A percentile compares a stretch with the other conserved stretches of the same genome.
Conservation (phyloP, 2,329 filamentous ascomycete species). For the Ascochyta koolunga region DNA sequence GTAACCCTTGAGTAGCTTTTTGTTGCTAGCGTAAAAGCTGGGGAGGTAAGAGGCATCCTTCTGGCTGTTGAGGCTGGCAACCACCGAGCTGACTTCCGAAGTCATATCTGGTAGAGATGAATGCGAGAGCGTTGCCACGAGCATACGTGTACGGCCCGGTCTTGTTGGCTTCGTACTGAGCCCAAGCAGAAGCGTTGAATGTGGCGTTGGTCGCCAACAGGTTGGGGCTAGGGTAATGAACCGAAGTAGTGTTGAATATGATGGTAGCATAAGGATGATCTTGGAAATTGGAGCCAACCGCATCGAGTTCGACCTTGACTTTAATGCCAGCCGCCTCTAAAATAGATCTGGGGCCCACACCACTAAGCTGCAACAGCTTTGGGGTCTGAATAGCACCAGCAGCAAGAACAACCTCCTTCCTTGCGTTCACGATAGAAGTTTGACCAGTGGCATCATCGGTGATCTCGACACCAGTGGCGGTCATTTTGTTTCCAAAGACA, state of each 20-base stretch:
- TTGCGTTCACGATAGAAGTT: constrained; percentile 26
- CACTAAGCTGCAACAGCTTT: constrained; percentile 54
- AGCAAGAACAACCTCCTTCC: constrained; percentile 64
- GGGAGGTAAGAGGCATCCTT: constrained; percentile 31
- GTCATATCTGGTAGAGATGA: constrained; percentile 35
- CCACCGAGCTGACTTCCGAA: constrained; percentile 15
- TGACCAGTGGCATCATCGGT: constrained; percentile 23
- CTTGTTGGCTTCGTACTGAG: constrained; percentile 39
- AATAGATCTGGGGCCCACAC: constrained; percentile 38
- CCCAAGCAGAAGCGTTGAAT: constrained; percentile 41
- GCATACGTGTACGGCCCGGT: constrained; percentile 40
- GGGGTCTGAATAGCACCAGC: constrained; percentile 63
- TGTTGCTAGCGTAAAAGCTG: constrained; percentile 28
- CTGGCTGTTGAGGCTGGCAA: constrained; percentile 29
- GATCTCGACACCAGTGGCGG: constrained; percentile 28
- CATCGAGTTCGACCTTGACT: constrained; percentile 35
- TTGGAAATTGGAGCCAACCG: constrained; percentile 45
- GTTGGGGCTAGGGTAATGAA: constrained; percentile 32
- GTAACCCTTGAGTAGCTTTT: constrained; percentile 29
- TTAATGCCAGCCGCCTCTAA: constrained; percentile 37
- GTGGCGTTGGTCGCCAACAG: constrained; percentile 36
- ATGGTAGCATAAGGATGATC: constrained; percentile 35
- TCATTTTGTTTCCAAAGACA: constrained; percentile 25
- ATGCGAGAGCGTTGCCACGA: constrained; percentile 33
- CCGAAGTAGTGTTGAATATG: constrained; percentile 30